Evolutionary conservation across 768 basidiomycete species (phyloP).

Genomic region (Xerocomellus amylosporus): DNA sequence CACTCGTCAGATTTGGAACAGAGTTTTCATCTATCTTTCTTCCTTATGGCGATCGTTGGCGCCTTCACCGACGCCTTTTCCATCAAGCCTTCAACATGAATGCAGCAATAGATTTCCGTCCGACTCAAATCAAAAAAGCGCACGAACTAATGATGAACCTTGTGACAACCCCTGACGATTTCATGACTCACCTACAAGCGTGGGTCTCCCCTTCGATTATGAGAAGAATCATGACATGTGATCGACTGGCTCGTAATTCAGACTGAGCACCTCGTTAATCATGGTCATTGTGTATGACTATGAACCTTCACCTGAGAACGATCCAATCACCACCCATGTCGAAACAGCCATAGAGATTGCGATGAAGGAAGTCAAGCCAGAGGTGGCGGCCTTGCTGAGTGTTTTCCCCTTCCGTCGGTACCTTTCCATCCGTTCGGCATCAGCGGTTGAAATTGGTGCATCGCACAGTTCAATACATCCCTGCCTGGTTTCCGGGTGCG

Average conservation of each 20-base stretch:
- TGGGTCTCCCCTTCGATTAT: not conserved
- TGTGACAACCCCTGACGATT: constrained; percentile 20
- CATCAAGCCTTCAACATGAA: constrained; percentile 34
- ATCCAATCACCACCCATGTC: constrained; percentile 9
- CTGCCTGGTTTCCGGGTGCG: constrained; percentile 12
- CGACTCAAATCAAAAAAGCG: constrained; percentile 30
- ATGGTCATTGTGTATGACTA: constrained; percentile 15
- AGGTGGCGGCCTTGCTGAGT: constrained; percentile 5
- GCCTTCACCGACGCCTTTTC: constrained; percentile 26
- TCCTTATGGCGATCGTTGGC: constrained; percentile 24
- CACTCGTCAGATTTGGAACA: constrained; percentile 9
- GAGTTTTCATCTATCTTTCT: constrained; percentile 15
- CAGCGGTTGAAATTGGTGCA: not conserved
- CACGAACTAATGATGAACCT: constrained; percentile 29
- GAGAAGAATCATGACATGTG: not conserved
- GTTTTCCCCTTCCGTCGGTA: constrained; percentile 7
- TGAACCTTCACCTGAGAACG: not conserved
- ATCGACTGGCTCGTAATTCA: not conserved
- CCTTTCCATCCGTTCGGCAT: not conserved
- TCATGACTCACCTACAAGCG: constrained; percentile 17
- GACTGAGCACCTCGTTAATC: constrained; percentile 10
- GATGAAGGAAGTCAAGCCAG: constrained; percentile 5
- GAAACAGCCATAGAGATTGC: constrained; percentile 11
- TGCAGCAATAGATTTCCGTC: constrained; percentile 24
- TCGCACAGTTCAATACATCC: constrained; percentile 2